Conservation (phyloP, 352 stramenopile genomes). For the Blastocystis hominis region DNA sequence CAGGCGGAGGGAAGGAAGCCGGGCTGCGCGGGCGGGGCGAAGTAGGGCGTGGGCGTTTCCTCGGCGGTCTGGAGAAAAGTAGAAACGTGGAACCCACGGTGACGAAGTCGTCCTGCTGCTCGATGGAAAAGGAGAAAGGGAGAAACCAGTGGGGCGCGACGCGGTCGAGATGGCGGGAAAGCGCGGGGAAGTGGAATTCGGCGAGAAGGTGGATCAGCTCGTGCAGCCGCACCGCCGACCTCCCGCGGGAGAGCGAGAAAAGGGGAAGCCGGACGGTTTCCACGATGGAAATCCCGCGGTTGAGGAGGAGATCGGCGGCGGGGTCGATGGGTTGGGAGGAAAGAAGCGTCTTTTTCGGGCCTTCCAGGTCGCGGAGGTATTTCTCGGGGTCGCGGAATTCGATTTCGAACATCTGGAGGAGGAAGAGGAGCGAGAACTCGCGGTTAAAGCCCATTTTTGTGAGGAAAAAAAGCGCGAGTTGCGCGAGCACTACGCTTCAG, state of each 20-base stretch:
- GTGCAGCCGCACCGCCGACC: background rate
- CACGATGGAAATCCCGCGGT: background rate
- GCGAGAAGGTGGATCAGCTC: background rate
- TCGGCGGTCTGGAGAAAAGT: background rate
- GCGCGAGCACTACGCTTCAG: background rate
- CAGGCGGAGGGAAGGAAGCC: background rate
- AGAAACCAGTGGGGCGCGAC: background rate
- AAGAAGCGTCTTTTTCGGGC: background rate
- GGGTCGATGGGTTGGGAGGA: background rate
- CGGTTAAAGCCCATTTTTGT: background rate
- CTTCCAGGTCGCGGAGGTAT: background rate
- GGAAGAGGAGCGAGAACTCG: slow-evolving; percentile 42
- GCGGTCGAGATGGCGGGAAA: background rate
- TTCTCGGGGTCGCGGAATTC: background rate
- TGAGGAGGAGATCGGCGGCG: background rate
- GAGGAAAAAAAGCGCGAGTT: background rate
- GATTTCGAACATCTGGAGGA: slow-evolving; percentile 17
- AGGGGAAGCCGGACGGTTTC: slow-evolving; percentile 1
- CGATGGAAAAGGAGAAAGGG: background rate
- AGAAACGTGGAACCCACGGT: background rate
- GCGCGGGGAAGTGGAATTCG: background rate
- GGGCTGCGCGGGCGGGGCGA: background rate
- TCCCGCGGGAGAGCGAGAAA: slow-evolving; percentile 36
- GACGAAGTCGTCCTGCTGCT: slow-evolving; percentile 14
- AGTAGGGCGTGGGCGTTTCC: background rate